Conservation (phyloP, 2,329 filamentous ascomycete genomes). For the Fusarium albidum region DNA sequence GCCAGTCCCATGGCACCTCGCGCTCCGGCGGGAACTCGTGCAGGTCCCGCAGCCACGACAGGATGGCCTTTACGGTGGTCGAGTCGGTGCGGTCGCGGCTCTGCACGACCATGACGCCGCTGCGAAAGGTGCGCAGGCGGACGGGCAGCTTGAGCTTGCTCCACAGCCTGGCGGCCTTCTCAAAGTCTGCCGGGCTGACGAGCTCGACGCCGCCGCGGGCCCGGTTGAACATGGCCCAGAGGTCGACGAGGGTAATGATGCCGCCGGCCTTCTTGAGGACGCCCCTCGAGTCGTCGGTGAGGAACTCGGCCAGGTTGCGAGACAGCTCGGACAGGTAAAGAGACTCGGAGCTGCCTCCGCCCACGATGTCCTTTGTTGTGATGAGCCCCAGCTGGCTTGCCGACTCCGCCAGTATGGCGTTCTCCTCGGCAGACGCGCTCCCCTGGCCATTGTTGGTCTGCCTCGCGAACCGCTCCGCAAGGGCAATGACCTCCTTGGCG, state of each 20-base stretch:
- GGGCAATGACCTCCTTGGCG: constrained; percentile 92
- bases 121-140: constrained; percentile 87
- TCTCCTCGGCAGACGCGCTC: constrained; percentile 73
- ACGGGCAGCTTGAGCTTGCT: constrained; percentile 87
- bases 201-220: constrained; percentile 93
- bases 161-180: constrained; percentile 89
- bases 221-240: constrained; percentile 95
- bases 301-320: constrained; percentile 85
- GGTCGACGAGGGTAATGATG: constrained; percentile 87
- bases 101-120: constrained; percentile 93
- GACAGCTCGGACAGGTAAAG: constrained; percentile 90
- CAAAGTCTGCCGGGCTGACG: constrained; percentile 89
- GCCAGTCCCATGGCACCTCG: constrained; percentile 80
- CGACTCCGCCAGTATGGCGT: constrained; percentile 79
- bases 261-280: constrained; percentile 83
- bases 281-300: constrained; percentile 84
- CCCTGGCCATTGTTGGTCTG: constrained; percentile 68
- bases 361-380: constrained; percentile 95
- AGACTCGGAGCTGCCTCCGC: constrained; percentile 76
- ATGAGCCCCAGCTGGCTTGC: constrained; percentile 81
- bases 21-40: constrained; percentile 70
- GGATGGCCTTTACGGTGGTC: constrained; percentile 79
- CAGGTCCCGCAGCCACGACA: constrained; percentile 79
- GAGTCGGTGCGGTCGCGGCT: constrained; percentile 88
- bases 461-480: constrained; percentile 86